Base-by-base conservation (phyloP, 129 eudicot species). In the Chrysanthemum makinoi region DNA sequence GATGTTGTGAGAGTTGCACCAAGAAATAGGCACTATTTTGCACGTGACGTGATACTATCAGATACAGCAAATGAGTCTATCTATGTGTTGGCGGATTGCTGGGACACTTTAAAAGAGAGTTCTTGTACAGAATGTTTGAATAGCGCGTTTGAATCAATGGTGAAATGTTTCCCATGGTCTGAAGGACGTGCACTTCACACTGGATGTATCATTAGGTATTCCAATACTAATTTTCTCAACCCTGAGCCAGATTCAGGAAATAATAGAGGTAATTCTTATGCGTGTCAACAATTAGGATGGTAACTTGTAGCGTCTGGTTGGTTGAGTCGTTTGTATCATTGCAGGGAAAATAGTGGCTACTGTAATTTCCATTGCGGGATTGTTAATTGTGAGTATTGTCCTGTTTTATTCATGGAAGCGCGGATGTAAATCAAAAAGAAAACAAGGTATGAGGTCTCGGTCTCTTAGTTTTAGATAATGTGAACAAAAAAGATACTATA, bases 191-290 rank as follows among this genome's bases (percentile, higher is more conserved):
- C 85, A 1, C 46, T 86, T 55, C 54, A 85, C 69, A 86, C 89
- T 0, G 89, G 91, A 10, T 88, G 91, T 75, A 83, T 86, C 60
- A 22, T 88, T 80, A 79, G 94, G 76, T 89, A 89, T 61, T 89
- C 90, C 14, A 85, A 89, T 60, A 79, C 68, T 30, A 61, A 89
- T 66, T 89, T 89, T 63, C 85, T 89, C 55, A 87, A 87, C 78
- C 66, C 83, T 8, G 76, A 65, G 17, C 73, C 79, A 8, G 26
- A 17, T 2, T 0, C n/a, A 30, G 68, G 30, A 5, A 19, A 18
- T 47, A 22, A 57, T 19, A 28, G 46, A 71, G 75, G 75, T 71
- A 43, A 20, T 67, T 16, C 17, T 5, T 5, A 35, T 35, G 9
- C 9, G 8, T 35, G 8, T 35, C 0, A 35, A 35, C 8, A 6